A percentile compares a stretch with the other conserved stretches of the same genome.
phyloP scores from a whole-genome alignment of 495 filamentous ascomycete genomes.

The Penicillium lagena region DNA sequence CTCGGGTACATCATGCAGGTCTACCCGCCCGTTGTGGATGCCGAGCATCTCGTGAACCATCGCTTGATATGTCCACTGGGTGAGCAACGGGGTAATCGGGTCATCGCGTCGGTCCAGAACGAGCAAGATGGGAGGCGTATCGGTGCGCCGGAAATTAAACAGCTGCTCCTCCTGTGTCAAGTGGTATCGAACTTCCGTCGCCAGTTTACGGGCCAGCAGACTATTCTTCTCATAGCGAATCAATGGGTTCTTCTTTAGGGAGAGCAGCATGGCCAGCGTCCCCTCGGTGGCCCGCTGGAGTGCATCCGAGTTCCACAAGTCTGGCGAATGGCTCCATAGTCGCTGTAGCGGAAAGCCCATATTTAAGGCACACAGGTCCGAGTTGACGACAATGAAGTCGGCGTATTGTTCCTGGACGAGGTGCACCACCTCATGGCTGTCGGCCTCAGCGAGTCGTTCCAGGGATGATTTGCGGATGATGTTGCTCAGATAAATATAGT shows the following conservation, averaged over 20 bases:
- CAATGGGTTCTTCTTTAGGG: conserved; percentile 92
- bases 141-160: conserved; percentile 92
- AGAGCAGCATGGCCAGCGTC: conserved; percentile 70
- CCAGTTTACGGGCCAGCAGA: conserved; percentile 82
- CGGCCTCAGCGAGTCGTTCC: conserved; percentile 92
- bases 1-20: conserved; percentile 80
- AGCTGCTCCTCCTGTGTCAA: conserved; percentile 94
- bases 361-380: conserved; percentile 82
- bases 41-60: conserved; percentile 97
- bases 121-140: conserved; percentile 89
- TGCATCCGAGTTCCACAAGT: conserved; percentile 84
- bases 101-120: conserved; percentile 91
- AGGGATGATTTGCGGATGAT: conserved; percentile 94
- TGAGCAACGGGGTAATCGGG: conserved; percentile 89
- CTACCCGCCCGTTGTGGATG: conserved; percentile 86
- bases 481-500: conserved; percentile 95
- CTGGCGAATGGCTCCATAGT: conserved; percentile 69
- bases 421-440: conserved; percentile 93
- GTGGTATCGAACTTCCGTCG: conserved; percentile 83
- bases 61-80: conserved; percentile 98
- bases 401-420: conserved; percentile 91
- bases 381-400: conserved; percentile 91
- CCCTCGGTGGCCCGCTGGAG: conserved; percentile 81
- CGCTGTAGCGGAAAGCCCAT: conserved; percentile 67
- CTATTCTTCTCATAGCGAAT: conserved; percentile 95